These are phyloP conservation scores for Citrus cavaleriei DNA, from an alignment of 345 rosid genomes.

Conservation along the genomic window DNA sequence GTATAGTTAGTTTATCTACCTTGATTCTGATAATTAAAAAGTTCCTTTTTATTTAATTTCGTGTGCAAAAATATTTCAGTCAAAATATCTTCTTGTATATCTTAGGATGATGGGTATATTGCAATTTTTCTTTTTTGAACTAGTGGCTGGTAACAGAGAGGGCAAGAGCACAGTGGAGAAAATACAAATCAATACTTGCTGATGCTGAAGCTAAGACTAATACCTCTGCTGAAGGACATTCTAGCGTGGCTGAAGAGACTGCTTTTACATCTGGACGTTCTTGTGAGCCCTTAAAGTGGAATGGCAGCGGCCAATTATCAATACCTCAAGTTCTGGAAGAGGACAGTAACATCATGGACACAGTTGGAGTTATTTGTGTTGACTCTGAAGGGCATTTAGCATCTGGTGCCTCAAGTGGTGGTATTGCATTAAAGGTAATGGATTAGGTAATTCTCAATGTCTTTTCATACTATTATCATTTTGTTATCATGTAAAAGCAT, in stretches of 20 bases:
- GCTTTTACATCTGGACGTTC: slow-evolving; percentile 21
- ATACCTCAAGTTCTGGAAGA: slow-evolving; percentile 33
- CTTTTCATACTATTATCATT: neutral
- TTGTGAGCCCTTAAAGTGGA: slow-evolving; percentile 10
- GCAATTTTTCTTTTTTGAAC: slow-evolving; percentile 11
- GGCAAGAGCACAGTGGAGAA: slow-evolving; percentile 75
- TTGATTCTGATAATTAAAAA: neutral
- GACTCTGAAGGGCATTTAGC: slow-evolving; percentile 80
- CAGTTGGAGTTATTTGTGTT: slow-evolving; percentile 92
- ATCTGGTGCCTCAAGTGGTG: slow-evolving; percentile 93
- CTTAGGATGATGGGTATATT: neutral
- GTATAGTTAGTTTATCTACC: slow-evolving; percentile 27
- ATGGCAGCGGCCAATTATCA: slow-evolving; percentile 11
- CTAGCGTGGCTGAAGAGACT: slow-evolving; percentile 19
- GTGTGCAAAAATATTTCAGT: neutral
- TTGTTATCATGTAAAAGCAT: neutral
- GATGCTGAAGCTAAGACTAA: slow-evolving; percentile 38
- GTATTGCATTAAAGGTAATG: slow-evolving; percentile 85
- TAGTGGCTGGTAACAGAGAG: slow-evolving; percentile 89
- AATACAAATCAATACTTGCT: slow-evolving; percentile 64
- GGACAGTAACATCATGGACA: slow-evolving; percentile 60
- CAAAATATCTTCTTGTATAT: neutral
- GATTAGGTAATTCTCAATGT: slow-evolving; percentile 5
- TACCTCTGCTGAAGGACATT: slow-evolving; percentile 13
- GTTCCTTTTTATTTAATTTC: too few species aligned